Base-by-base conservation (phyloP, 2,329 filamentous ascomycete genomes). In the Macroventuria anomochaeta region DNA sequence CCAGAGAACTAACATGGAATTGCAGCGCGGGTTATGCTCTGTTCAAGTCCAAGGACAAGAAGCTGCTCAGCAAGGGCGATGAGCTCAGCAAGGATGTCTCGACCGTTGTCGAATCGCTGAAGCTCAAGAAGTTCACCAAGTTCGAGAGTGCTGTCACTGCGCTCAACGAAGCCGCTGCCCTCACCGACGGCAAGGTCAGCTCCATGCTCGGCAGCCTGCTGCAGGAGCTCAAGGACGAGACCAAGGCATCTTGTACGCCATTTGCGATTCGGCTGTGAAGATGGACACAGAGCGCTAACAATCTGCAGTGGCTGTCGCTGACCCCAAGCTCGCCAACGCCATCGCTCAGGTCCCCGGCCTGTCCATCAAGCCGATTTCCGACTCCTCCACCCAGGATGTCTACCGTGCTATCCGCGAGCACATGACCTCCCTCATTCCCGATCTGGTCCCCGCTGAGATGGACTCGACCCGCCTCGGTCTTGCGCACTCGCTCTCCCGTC, bases 21-120 rank as follows among this genome's bases (percentile, higher is more conserved):
- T 89, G 89, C 72, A 91, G 90, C 79, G 93, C 93, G 68, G 96
- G 95, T 76, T 97, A 97, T 82, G 95, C 93, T 78, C 86, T 99
- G 76, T 92, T 99, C 82, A 97, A 99, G 84, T 90, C 93, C 69
- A 91, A 93, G 77, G 93, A 97, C 85, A 97, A 97, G 86, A 97
- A 97, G 83, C 85, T 97, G 55, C 83, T 99, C 63, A 95, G 96
- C 78, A 88, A 89, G 71, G 89, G 93, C 78, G 83, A 85, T 47
- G 83, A 86, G 60, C 87, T 95, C 75, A 83, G 92, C 58, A 84
- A 87, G 63, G 89, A 88, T 55, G 87, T 91, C 29, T 92, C 97
- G 77, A 90, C 90, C 69, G 85, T 96, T 62, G 90, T 91, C 68
- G 89, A 90, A 69, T 85, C 96, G 89, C 80, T 99, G 69, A 97